phyloP scores from a whole-genome alignment of 2,329 filamentous ascomycete species.

The Talaromyces sp. region DNA sequence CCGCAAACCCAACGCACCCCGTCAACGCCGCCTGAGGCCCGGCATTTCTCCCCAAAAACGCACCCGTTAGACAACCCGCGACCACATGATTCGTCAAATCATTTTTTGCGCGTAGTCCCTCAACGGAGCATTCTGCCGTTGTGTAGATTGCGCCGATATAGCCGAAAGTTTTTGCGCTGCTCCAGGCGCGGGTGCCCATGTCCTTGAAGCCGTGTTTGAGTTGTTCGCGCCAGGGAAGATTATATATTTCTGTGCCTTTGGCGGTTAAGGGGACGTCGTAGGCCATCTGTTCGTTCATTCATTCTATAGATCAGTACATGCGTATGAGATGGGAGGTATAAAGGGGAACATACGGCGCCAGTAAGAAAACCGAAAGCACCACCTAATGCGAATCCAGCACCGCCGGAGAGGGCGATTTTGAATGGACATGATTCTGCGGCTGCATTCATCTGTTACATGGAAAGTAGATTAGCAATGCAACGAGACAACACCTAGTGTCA shows the following conservation, averaged over 20 bases:
- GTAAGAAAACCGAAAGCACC: constrained; percentile 96
- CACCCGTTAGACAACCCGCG: constrained; percentile 87
- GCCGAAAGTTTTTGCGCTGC: constrained; percentile 90
- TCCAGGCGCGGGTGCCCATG: constrained; percentile 81
- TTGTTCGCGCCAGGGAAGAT: constrained; percentile 78
- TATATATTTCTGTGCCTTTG: constrained; percentile 53
- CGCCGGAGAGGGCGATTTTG: constrained; percentile 85
- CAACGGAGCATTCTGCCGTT: constrained; percentile 93
- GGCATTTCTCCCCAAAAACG: constrained; percentile 77
- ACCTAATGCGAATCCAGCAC: constrained; percentile 90
- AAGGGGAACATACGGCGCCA: constrained; percentile 69
- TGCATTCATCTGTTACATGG: constrained; percentile 62
- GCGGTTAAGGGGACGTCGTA: constrained; percentile 86
- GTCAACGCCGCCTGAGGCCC: constrained; percentile 84
- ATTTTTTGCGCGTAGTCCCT: constrained; percentile 86
- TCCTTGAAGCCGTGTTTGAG: constrained; percentile 84
- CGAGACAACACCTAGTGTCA: neutral
- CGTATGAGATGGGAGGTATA: neutral
- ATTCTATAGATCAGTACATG: neutral
- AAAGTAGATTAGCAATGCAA: neutral
- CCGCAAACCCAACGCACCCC: constrained; percentile 90
- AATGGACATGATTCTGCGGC: constrained; percentile 89
- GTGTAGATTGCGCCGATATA: constrained; percentile 87
- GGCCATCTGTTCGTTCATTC: constrained; percentile 66
- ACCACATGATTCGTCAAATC: constrained; percentile 83